Evolutionary conservation across 176 grass and related monocot genomes (phyloP), one percentile per base, ranked within the genome.

Genomic region (Bolboschoenus planiculmis): DNA sequence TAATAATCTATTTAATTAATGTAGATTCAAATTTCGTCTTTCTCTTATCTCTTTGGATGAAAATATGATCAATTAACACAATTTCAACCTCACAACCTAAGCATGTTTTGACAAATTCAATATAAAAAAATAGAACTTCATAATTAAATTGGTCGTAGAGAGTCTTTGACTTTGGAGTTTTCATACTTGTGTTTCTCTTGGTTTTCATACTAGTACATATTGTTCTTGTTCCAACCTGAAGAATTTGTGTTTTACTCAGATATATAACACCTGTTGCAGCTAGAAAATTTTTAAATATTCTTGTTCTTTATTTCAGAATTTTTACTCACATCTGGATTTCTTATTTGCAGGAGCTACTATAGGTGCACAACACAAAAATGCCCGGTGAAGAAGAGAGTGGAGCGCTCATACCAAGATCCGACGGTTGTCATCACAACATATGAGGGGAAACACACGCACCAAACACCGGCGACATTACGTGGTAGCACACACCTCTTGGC

Each of bases 301-400:
- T 14, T 29, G 55, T 40, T 78, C 9, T 10, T 58, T n/a, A 60
- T 5, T 47, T 53, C 8, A 30, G 26, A 48, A 42, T 44, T 46
- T 30, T 55, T 20, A 27, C 13, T 84, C 3, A 33, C 26, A 6
- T 20, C 14, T 40, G 21, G 11, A 66, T 58, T 21, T 44, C 26
- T 51, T 2, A 3, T 37, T 56, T 63, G 63, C 96, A 98, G 96
- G 92, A 98, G 96, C 86, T 98, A 98, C 82, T 95, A 98, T 78
- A 88, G 96, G 56, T 98, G 96, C 96, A 98, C 96, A 53, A 90
- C 90, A 63, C 96, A 95, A 84, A 95, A 91, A 88, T 98, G 96
- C 56, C 81, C 88, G 0, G 96, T 98, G 82, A 98, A 98, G 96
- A 98, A 98, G 92, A 81, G 91, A 82, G 91, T 98, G 79, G 96